Evolutionary conservation across 805 yeast genomes (phyloP).

Genomic region (Sugiyamaella lignohabitans): DNA sequence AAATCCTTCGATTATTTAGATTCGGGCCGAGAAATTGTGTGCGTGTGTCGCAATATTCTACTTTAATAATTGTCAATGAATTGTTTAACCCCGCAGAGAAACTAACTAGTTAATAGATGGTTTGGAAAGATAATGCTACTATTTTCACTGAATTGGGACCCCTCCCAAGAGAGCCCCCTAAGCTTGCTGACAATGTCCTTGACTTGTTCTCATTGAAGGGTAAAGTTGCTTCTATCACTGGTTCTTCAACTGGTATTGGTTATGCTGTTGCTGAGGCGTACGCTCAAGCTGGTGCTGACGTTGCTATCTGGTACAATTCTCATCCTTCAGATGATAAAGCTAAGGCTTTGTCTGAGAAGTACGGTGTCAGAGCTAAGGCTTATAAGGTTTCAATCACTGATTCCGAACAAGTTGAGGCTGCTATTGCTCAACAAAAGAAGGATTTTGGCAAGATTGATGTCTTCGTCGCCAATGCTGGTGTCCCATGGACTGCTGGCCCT

Average conservation of each 20-base stretch:
- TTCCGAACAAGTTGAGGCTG: slow-evolving; percentile 42
- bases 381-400: slow-evolving; percentile 55
- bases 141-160: slow-evolving; percentile 32
- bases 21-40: no score
- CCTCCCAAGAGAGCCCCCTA: slow-evolving; percentile 51
- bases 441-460: slow-evolving; percentile 80
- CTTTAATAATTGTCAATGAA: no score
- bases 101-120: slow-evolving; percentile 18
- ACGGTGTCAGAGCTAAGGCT: slow-evolving; percentile 57
- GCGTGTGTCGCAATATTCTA: no score
- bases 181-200: slow-evolving; percentile 45
- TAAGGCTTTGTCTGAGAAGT: slow-evolving; percentile 45
- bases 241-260: slow-evolving; percentile 81
- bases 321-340: slow-evolving; percentile 62
- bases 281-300: slow-evolving; percentile 83
- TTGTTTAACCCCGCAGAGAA: no score
- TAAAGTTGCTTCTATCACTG: slow-evolving; percentile 78
- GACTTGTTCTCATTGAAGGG: slow-evolving; percentile 76
- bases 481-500: slow-evolving; percentile 69
- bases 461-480: slow-evolving; percentile 87
- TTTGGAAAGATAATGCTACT: slow-evolving; percentile 24
- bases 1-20: no score
- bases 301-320: slow-evolving; percentile 62
- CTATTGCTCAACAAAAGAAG: slow-evolving; percentile 44
- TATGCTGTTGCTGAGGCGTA: slow-evolving; percentile 73